Conservation (phyloP, 2,329 filamentous ascomycete genomes). For the Diplodia sapinea region DNA sequence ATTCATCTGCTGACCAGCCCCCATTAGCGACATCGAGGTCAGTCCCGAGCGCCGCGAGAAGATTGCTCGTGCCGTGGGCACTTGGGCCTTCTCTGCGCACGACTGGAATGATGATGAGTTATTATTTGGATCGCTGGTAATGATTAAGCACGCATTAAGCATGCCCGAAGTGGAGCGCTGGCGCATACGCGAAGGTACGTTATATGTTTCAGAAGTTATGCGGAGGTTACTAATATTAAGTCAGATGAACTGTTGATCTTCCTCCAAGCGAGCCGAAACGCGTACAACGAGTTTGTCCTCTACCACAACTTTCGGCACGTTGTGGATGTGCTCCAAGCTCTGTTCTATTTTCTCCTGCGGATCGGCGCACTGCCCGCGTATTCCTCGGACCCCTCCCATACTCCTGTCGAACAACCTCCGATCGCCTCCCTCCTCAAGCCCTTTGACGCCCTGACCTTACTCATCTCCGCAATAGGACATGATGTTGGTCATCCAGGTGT, state of each 20-base stretch:
- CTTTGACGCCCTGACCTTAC: slow-evolving; percentile 84
- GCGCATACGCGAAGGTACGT: slow-evolving; percentile 74
- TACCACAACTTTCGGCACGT: slow-evolving; percentile 99
- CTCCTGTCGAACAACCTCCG: slow-evolving; percentile 53
- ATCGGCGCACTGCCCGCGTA: slow-evolving; percentile 78
- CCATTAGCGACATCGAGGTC: slow-evolving; percentile 67
- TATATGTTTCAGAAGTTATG: slow-evolving; percentile 21
- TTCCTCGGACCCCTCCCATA: slow-evolving; percentile 43
- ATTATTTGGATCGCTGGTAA: slow-evolving; percentile 80
- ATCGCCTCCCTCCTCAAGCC: slow-evolving; percentile 79
- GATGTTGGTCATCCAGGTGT: slow-evolving; percentile 97
- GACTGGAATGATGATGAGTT: slow-evolving; percentile 90
- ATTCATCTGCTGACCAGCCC: slow-evolving; percentile 35
- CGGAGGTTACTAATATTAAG: slow-evolving; percentile 35
- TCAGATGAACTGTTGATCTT: slow-evolving; percentile 82
- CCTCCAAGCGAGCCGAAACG: slow-evolving; percentile 82
- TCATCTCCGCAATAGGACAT: slow-evolving; percentile 96
- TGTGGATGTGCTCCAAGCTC: slow-evolving; percentile 91
- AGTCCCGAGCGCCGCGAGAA: slow-evolving; percentile 67
- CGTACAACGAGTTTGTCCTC: slow-evolving; percentile 96
- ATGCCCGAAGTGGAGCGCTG: slow-evolving; percentile 82
- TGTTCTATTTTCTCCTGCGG: slow-evolving; percentile 85
- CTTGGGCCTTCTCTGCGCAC: slow-evolving; percentile 90
- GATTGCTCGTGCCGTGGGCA: slow-evolving; percentile 72
- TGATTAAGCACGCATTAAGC: slow-evolving; percentile 85